These are phyloP conservation scores for Oryza nivara DNA, from an alignment of 176 grass and related monocot species.

Conservation along the genomic window DNA sequence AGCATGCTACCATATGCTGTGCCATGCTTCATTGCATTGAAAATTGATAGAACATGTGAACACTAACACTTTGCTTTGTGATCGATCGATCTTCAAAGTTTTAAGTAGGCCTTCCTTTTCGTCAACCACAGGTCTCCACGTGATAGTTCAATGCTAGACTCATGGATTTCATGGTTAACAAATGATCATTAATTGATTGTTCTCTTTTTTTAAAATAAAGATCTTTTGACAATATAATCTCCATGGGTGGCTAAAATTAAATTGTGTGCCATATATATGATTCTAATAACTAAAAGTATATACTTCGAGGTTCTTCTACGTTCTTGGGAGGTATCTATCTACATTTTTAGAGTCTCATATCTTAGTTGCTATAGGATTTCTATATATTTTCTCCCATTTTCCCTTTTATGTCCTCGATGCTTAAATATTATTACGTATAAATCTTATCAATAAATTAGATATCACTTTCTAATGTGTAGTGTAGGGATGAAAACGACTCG, in stretches of 20 bases:
- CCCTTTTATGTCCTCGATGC: too few species aligned
- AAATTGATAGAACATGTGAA: slow-evolving; percentile 37
- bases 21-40: slow-evolving; percentile 5
- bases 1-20: slow-evolving; percentile 18
- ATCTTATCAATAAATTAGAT: too few species aligned
- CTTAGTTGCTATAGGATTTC: too few species aligned
- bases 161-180: slow-evolving; percentile 30
- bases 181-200: not conserved
- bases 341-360: not conserved
- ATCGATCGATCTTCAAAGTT: not conserved
- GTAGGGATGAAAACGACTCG: too few species aligned
- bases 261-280: too few species aligned
- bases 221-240: not conserved
- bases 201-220: not conserved
- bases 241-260: not conserved
- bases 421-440: too few species aligned
- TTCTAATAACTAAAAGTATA: too few species aligned
- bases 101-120: slow-evolving; percentile 42
- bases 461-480: too few species aligned
- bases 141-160: slow-evolving; percentile 16
- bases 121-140: slow-evolving; percentile 20
- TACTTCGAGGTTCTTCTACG: too few species aligned
- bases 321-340: too few species aligned
- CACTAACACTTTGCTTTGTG: slow-evolving; percentile 26
- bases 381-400: too few species aligned